Evolutionary conservation across 2,329 filamentous ascomycete species (phyloP), one percentile per base, ranked within the genome.

Genomic region (Fusarium sp.): DNA sequence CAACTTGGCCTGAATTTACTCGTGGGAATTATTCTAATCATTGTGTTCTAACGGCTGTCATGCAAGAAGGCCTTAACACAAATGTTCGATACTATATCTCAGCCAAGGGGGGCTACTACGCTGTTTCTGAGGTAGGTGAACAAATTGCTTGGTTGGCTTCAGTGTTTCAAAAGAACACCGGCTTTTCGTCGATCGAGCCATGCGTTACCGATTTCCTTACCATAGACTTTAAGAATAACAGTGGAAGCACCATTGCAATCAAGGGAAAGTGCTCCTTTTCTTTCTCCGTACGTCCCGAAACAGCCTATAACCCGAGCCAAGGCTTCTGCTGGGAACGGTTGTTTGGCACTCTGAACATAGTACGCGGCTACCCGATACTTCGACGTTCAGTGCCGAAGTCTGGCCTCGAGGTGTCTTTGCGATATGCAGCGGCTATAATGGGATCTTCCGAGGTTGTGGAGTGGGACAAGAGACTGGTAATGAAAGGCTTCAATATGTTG

Each of bases 401-500:
- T 4, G 70, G 70, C 10, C 44, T 73, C 4, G 64, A 73, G 36
- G 34, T 72, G 8, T 44, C 64, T 2, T 20, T 73, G 8, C 6
- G 10, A 5, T 17, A 45, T 24, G 50, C 51, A n/a, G 48, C 65
- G 1, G 5, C 32, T 8, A 51, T 69, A 5, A 11, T 66, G 0
- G 47, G 70, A 1, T 62, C 70, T 12, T 14, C 3, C 0, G 47
- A 72, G 8, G 52, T 73, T 2, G 52, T 72, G 0, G 30, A 65
- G 18, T 69, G 65, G 48, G 57, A 24, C 5, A 18, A 52, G 1
- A 62, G 34, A 13, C 34, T 73, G 9, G 17, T 73, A 8, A 66
- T 73, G 1, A 73, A 73, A 17, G 68, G 68, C 0, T 69, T 72
- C n/a, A 60, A 51, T 11, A 62, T 68, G 47, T 6, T 73, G 4